Base-by-base conservation (phyloP, 2,329 filamentous ascomycete species). In the Penicillium decumbens region DNA sequence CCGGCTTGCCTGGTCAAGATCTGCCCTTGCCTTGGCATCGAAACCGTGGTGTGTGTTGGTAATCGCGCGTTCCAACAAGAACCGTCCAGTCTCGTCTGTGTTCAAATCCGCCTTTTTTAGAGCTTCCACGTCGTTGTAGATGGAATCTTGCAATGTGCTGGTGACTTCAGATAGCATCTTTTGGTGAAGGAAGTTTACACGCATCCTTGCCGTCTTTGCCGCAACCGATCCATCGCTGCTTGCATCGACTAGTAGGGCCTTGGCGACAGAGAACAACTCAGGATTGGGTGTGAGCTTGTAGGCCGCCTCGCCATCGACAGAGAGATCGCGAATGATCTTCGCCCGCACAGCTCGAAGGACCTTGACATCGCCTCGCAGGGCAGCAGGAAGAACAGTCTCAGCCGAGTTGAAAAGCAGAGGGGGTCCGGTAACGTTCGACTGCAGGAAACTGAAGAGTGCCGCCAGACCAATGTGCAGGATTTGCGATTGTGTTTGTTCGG, bases 361-460 rank as follows among this genome's bases (percentile, higher is more conserved):
- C 3, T 77, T 65, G 25, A 72, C 69, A n/a, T 72, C 59, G 1
- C 57, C 51, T 29, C 60, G 65, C 38, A 74, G 58, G 8, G 49
- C 32, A n/a, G 62, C 44, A 4, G 79, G 77, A 3, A 85, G 61
- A 5, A 84, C 55, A 1, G 73, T 55, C 10, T 77, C 70, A 3
- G 77, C 71, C 2, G 79, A 70, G 23, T 70, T 70, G 63, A 83
- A 85, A 0, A 76, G 72, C n/a, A 95, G 74, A 0, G 89, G 85
- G 1, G 91, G 91, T 0, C 91, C 91, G 3, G 91, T 95, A 46
- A 95, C 87, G 65, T 89, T 95, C 1, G 83, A 83, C 67, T 96
- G 91, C 13, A 95, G 71, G 65, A 95, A 96, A 9, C 85, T 81
- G 63, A 89, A 80, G 9, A 95, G 77, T 1, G 85, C 81, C 1